A percentile compares a stretch with the other conserved stretches of the same genome.
phyloP scores from a whole-genome alignment of 495 filamentous ascomycete genomes.

The Penicillium canariense region DNA sequence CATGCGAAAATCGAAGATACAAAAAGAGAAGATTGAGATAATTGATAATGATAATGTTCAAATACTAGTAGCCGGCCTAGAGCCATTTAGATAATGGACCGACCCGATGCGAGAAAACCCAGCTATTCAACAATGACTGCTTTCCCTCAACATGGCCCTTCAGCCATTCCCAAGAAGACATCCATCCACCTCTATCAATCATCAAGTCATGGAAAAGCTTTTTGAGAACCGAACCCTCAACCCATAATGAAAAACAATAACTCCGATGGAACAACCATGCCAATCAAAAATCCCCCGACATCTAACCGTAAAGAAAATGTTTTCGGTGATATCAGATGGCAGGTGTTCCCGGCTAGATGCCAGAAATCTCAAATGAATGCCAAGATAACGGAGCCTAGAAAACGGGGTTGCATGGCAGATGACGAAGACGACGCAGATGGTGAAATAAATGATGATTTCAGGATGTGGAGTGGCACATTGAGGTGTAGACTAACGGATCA shows the following conservation, averaged over 20 bases:
- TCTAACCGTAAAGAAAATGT: constrained; percentile 3
- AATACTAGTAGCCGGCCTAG: constrained; percentile 2
- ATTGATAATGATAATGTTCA: background rate
- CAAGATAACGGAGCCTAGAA: constrained; percentile 10
- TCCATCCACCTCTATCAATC: constrained; percentile 22
- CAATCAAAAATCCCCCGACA: constrained; percentile 14
- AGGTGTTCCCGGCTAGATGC: constrained; percentile 5
- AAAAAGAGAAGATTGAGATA: background rate
- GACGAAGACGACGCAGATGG: constrained; percentile 4
- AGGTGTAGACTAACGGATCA: constrained; percentile 30
- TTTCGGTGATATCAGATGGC: constrained; percentile 5
- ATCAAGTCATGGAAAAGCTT: constrained; percentile 27
- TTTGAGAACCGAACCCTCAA: constrained; percentile 15
- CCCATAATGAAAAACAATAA: constrained; percentile 13
- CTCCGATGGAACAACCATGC: constrained; percentile 23
- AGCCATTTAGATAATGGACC: constrained; percentile 1
- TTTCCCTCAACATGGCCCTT: constrained; percentile 1
- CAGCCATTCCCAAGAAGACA: constrained; percentile 5
- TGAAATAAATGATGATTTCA: constrained; percentile 7
- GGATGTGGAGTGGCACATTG: constrained; percentile 13
- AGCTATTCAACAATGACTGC: constrained; percentile 12
- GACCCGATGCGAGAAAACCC: constrained; percentile 10
- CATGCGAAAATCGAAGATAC: no score
- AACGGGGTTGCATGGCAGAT: constrained; percentile 14
- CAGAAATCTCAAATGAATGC: background rate